Evolutionary conservation across 129 eudicot genomes (phyloP), one percentile per base, ranked within the genome.

Genomic region (Dittrichia graveolens): DNA sequence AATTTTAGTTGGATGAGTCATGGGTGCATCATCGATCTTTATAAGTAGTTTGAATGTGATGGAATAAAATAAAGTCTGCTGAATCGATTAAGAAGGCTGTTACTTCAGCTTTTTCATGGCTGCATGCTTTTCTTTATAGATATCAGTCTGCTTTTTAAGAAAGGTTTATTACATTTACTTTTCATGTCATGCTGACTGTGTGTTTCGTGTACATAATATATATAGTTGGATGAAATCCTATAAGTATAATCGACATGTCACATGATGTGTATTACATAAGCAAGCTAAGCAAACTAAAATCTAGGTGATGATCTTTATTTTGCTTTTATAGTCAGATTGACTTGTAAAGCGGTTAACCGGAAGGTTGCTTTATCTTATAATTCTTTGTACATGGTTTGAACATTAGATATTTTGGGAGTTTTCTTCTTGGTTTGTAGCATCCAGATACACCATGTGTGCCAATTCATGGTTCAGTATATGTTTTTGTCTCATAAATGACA

Each of bases 1-100:
- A 8, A 34, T 63, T 56, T 48, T 67, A 42, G 75, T 49, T 79
- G 78, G 75, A 65, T 79, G 81, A 83, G 75, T 83, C 83, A 75
- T 83, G 38, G 44, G 12, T 41, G 18, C 37, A 54, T 78, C 81
- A 74, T 81, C 42, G 55, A 37, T 62, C 10, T 39, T 43, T 34
- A 24, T 61, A 37, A 34, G 67, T 61, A 12, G 24, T 61, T 61
- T 37, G 3, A 45, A 61, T 61, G 66, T 61, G 66, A 39, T 45
- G 11, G 31, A 8, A 37, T 6, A 46, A n/a, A 61, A 61, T 13
- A 47, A 47, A 38, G 66, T 5, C 4, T 38, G 11, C 10, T 61
- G 47, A 38, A 38, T 61, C 3, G 61, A 47, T 47, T 47, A 47
- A 9, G 73, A 44, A 55, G 66, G 74, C 66, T 65, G 58, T 66